Evolutionary conservation across 169 alveolate species (phyloP), one percentile per base, ranked within the genome.

Genomic region (Plasmodium reichenowi): DNA sequence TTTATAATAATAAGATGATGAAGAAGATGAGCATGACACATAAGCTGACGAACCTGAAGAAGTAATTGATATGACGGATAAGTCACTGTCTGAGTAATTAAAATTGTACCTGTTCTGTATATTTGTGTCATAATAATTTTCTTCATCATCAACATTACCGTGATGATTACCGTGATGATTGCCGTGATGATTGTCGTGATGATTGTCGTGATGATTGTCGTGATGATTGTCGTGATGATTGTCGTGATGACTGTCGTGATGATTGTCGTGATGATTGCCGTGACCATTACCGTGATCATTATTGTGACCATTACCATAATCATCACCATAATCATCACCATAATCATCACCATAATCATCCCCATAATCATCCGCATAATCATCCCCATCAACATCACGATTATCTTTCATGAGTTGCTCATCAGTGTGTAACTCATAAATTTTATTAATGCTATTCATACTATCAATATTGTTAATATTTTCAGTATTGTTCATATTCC

Each of bases 11-110:
- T 63, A 86, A 1, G 80, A 78, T 7, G 89, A 78, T 20, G 89
- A 22, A 17, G 92, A 22, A 4, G 86, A 71, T 1, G 88, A 86
- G 43, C 92, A 86, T 4, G 72, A 43, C 12, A 59, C 87, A 72
- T 66, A 86, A 12, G 78, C 60, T 1, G 92, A 71, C 3, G 92
- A 45, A 10, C 87, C 87, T n/a, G 92, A 86, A 3, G 92, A 86
- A 7, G 87, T 62, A 20, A 86, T 72, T 4, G 92, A 86, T 24
- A 86, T 32, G 7, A 62, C 87, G 2, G 92, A 86, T 24, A 86
- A 22, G 4, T 86, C 75, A 24, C 87, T 72, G 58, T 86, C 92
- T 10, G 92, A 83, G 50, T 64, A 56, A 7, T 60, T 38, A 5
- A 9, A 80, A 0, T 12, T 63, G 9, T 50, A 74, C 0, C 86